phyloP scores from a whole-genome alignment of 1,139 yeast species.

The Candida neerlandica region DNA sequence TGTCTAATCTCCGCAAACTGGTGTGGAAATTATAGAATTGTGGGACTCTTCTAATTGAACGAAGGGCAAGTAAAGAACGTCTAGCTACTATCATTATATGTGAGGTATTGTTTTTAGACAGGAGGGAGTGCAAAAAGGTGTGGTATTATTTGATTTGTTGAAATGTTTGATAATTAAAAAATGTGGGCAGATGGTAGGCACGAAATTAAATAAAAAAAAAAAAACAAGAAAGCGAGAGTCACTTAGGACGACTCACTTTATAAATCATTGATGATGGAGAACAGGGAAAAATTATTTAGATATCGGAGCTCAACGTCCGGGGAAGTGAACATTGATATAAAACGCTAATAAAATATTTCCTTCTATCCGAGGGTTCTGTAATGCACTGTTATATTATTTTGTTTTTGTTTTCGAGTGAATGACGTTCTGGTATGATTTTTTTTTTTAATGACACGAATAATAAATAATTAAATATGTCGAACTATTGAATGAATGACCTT shows the following conservation, averaged over 20 bases:
- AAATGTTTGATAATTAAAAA: too few species aligned
- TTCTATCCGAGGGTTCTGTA: background rate
- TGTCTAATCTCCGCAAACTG: slow-evolving; percentile 1
- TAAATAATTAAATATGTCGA: background rate
- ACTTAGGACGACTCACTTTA: slow-evolving; percentile 1
- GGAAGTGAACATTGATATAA: background rate
- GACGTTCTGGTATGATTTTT: background rate
- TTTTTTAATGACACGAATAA: background rate
- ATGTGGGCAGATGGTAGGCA: background rate
- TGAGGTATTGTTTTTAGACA: too few species aligned
- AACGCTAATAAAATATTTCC: background rate
- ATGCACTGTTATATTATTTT: background rate
- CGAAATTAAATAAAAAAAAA: background rate
- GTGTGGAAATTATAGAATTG: slow-evolving; percentile 3
- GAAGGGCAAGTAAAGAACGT: slow-evolving; percentile 1
- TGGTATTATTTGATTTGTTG: too few species aligned
- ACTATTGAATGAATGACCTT: slow-evolving; percentile 3
- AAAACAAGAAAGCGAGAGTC: background rate
- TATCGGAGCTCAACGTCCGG: slow-evolving; percentile 1
- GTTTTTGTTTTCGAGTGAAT: background rate
- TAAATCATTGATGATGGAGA: background rate
- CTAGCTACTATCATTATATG: slow-evolving; percentile 7
- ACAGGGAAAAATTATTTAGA: too few species aligned
- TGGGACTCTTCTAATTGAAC: background rate
- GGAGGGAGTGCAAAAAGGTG: background rate